phyloP scores from a whole-genome alignment of 2,329 filamentous ascomycete genomes.

The Talaromyces sp. region DNA sequence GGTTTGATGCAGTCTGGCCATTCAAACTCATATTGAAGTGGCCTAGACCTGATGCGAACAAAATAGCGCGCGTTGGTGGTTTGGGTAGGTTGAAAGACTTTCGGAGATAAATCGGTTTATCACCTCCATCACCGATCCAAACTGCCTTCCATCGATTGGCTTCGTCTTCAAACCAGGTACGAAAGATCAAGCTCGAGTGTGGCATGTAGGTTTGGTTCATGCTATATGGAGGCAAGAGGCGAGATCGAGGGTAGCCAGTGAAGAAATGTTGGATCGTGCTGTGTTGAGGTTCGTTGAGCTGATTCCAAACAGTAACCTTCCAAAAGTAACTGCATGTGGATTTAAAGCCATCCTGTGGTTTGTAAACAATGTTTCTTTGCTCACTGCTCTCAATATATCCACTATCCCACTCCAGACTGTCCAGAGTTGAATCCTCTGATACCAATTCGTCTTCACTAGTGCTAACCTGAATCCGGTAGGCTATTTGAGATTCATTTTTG shows the following conservation, averaged over 20 bases:
- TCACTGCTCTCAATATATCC: conserved; percentile 21
- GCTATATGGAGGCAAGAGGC: conserved; percentile 26
- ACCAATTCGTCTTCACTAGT: not conserved
- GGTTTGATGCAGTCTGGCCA: conserved; percentile 21
- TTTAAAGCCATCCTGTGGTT: conserved; percentile 17
- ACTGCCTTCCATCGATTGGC: conserved; percentile 28
- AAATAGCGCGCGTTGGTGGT: conserved; percentile 15
- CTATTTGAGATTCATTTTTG: conserved; percentile 10
- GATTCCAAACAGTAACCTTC: conserved; percentile 26
- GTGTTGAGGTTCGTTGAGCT: conserved; percentile 7
- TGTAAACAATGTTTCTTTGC: conserved; percentile 29
- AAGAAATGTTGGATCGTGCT: conserved; percentile 26
- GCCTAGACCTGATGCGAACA: conserved; percentile 27
- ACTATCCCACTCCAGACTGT: conserved; percentile 22
- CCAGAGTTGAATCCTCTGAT: not conserved
- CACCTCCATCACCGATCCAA: conserved; percentile 29
- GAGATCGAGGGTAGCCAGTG: conserved; percentile 24
- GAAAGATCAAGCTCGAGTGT: conserved; percentile 27
- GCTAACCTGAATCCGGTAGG: conserved; percentile 16
- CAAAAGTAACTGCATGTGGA: conserved; percentile 26
- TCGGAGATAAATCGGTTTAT: conserved; percentile 28
- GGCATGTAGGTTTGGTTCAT: conserved; percentile 34
- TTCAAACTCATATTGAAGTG: conserved; percentile 30
- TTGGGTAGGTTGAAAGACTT: conserved; percentile 19
- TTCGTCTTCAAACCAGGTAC: conserved; percentile 29